Percentiles rank a stretch among this genome's conserved stretches.
Conservation (phyloP, 495 filamentous ascomycete genomes). For the Trichoderma gamsii region DNA sequence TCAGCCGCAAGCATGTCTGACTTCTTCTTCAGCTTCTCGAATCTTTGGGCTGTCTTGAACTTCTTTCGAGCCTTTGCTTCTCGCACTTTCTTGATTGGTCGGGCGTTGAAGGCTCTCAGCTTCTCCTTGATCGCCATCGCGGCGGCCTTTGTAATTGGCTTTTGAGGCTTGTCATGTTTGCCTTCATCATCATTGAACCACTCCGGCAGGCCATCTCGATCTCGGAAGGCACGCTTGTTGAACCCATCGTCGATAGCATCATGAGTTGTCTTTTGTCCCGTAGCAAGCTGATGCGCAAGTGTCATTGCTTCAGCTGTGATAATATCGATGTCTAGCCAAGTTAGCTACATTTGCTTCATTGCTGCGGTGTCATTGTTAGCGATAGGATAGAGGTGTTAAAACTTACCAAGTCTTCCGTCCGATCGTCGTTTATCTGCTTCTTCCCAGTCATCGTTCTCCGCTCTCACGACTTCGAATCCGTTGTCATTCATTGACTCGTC, state of each 20-base stretch:
- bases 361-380: slow-evolving; percentile 16
- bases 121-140: slow-evolving; percentile 95
- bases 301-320: slow-evolving; percentile 99
- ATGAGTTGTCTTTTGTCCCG: slow-evolving; percentile 68
- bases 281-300: slow-evolving; percentile 86
- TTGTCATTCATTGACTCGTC: slow-evolving; percentile 40
- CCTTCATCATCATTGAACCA: slow-evolving; percentile 96
- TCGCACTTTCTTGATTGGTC: slow-evolving; percentile 98
- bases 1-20: slow-evolving; percentile 78
- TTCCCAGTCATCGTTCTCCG: slow-evolving; percentile 58
- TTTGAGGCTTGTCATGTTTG: slow-evolving; percentile 73
- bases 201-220: slow-evolving; percentile 87
- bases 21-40: slow-evolving; percentile 96
- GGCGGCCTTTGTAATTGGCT: slow-evolving; percentile 83
- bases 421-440: slow-evolving; percentile 58
- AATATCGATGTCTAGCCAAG: slow-evolving; percentile 77
- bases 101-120: slow-evolving; percentile 83
- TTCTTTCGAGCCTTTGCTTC: slow-evolving; percentile 96
- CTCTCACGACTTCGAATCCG: slow-evolving; percentile 51
- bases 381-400: neutral
- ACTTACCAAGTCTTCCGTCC: slow-evolving; percentile 63
- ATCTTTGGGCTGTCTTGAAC: slow-evolving; percentile 79
- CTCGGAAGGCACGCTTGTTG: slow-evolving; percentile 87
- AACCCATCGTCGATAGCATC: slow-evolving; percentile 86
- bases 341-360: slow-evolving; percentile 25